These are phyloP conservation scores for Gossypium raimondii DNA, from an alignment of 345 rosid species.

Conservation along the genomic window DNA sequence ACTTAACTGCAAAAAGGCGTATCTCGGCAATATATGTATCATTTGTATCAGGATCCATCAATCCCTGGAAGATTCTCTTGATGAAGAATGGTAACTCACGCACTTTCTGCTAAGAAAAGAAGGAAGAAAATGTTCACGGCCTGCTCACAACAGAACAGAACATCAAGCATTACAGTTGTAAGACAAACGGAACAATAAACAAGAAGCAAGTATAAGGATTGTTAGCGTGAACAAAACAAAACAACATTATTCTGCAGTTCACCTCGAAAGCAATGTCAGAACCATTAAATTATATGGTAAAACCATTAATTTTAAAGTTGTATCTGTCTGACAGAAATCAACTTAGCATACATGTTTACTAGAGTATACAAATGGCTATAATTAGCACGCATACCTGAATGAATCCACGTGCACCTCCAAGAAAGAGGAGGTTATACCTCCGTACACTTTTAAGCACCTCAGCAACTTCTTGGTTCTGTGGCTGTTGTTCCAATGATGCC, in stretches of 20 bases:
- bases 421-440: constrained; percentile 74
- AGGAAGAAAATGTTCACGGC: constrained; percentile 15
- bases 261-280: background rate
- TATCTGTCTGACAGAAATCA: background rate
- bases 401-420: constrained; percentile 64
- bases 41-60: constrained; percentile 80
- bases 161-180: background rate
- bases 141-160: constrained; percentile 7
- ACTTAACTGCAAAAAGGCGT: constrained; percentile 76
- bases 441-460: constrained; percentile 52
- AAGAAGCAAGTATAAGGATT: constrained; percentile 2
- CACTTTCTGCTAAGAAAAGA: constrained; percentile 50
- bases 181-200: background rate
- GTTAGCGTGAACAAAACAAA: background rate
- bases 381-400: constrained; percentile 40
- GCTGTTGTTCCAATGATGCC: constrained; percentile 35
- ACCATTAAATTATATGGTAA: background rate
- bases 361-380: background rate
- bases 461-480: constrained; percentile 42
- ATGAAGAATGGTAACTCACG: constrained; percentile 53
- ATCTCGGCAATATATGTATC: constrained; percentile 48
- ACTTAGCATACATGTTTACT: background rate
- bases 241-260: background rate
- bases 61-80: constrained; percentile 53
- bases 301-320: background rate